phyloP scores from a whole-genome alignment of 768 basidiomycete genomes.

The Mycena indigotica region DNA sequence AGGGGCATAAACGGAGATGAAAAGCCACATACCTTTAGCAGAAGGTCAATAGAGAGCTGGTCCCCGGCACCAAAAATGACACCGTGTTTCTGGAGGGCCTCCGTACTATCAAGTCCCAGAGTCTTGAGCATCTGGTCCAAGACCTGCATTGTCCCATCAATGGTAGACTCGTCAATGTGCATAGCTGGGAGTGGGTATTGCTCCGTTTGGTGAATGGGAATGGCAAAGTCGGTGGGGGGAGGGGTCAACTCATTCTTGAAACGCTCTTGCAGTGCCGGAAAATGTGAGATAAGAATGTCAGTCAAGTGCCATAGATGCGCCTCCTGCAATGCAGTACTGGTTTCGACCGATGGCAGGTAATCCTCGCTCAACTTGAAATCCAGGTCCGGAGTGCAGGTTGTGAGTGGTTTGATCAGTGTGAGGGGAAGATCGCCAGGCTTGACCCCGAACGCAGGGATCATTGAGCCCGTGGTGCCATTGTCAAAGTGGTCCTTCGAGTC shows the following conservation, averaged over 20 bases:
- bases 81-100: slow-evolving; percentile 10
- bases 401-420: slow-evolving; percentile 17
- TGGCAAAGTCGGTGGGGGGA: slow-evolving; percentile 2
- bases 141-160: slow-evolving; percentile 17
- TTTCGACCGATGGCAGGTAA: not conserved
- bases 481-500: slow-evolving; percentile 31
- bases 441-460: slow-evolving; percentile 14
- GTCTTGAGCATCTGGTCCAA: slow-evolving; percentile 6
- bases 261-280: not conserved
- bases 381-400: slow-evolving; percentile 10
- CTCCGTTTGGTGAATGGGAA: slow-evolving; percentile 21
- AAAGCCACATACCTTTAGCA: slow-evolving; percentile 9
- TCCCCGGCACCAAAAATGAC: slow-evolving; percentile 17
- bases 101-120: not conserved
- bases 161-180: slow-evolving; percentile 21
- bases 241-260: slow-evolving; percentile 1
- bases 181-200: slow-evolving; percentile 18
- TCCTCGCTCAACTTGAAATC: not conserved
- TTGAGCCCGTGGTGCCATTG: slow-evolving; percentile 32
- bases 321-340: not conserved
- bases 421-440: slow-evolving; percentile 13
- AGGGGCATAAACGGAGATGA: slow-evolving; percentile 4
- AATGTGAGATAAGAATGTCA: not conserved
- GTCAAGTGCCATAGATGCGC: slow-evolving; percentile 2
- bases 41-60: slow-evolving; percentile 7